A percentile compares a stretch with the other conserved stretches of the same genome.
Conservation (phyloP, 768 basidiomycete species). For the Hypholoma fasciculare region DNA sequence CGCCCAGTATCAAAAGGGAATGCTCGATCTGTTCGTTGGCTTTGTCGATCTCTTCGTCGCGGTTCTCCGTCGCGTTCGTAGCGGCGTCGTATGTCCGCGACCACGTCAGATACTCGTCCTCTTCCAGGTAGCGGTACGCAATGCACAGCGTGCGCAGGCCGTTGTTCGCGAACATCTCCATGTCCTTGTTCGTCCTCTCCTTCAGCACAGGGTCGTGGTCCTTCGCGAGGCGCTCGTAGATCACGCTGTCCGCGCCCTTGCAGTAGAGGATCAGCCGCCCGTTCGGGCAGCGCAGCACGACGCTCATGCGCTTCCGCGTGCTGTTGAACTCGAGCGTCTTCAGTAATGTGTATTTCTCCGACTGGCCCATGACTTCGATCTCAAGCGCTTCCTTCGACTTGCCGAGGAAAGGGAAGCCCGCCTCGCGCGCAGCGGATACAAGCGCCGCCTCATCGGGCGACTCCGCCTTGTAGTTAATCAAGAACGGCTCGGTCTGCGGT, state of each 20-base stretch:
- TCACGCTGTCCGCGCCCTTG: constrained; percentile 97
- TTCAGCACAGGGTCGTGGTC: constrained; percentile 76
- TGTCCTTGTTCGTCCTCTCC: constrained; percentile 78
- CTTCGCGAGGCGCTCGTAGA: constrained; percentile 80
- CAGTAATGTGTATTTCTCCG: constrained; percentile 77
- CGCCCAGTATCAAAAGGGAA: constrained; percentile 82
- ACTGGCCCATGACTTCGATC: constrained; percentile 90
- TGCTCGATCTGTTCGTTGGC: constrained; percentile 85
- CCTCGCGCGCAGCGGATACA: constrained; percentile 88
- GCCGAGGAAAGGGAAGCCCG: constrained; percentile 87
- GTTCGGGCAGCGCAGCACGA: constrained; percentile 82
- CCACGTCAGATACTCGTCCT: constrained; percentile 88
- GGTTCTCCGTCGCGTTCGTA: constrained; percentile 67
- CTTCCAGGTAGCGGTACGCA: constrained; percentile 72
- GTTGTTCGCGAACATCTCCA: constrained; percentile 92
- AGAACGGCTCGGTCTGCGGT: constrained; percentile 55
- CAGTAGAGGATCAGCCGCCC: constrained; percentile 83
- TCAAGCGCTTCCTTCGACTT: constrained; percentile 75
- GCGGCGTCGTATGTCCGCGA: constrained; percentile 79
- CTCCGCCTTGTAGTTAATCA: constrained; percentile 91
- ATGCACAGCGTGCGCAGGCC: constrained; percentile 92
- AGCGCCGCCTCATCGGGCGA: constrained; percentile 95
- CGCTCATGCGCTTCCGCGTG: constrained; percentile 94
- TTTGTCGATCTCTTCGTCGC: constrained; percentile 92
- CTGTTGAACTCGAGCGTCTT: constrained; percentile 93